Evolutionary conservation across 768 basidiomycete species (phyloP).

Genomic region (Psilocybe azurescens): DNA sequence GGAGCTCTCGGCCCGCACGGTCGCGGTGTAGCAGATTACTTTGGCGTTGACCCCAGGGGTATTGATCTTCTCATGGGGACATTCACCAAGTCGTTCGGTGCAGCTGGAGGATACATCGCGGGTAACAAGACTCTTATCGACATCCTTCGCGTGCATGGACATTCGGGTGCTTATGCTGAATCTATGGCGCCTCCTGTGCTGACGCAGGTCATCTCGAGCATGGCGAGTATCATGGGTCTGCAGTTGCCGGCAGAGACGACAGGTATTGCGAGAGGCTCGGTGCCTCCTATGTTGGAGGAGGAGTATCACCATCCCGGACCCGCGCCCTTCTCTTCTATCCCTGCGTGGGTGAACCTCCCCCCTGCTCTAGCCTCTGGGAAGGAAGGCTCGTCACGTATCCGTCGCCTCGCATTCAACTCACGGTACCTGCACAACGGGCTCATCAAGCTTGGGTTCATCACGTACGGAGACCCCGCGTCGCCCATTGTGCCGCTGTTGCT

Average conservation of each 20-base stretch:
- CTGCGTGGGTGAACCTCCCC: constrained; percentile 81
- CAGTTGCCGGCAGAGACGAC: constrained; percentile 40
- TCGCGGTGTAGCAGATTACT: constrained; percentile 95
- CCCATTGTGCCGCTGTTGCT: constrained; percentile 93
- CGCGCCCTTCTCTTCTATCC: constrained; percentile 66
- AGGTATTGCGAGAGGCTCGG: constrained; percentile 6
- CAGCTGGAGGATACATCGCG: constrained; percentile 94
- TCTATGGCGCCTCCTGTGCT: constrained; percentile 90
- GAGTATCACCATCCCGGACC: constrained; percentile 66
- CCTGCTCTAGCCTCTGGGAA: constrained; percentile 75
- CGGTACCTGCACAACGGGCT: constrained; percentile 90
- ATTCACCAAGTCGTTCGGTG: constrained; percentile 94
- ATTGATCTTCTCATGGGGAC: constrained; percentile 99
- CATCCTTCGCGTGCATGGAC: constrained; percentile 78
- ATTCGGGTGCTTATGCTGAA: constrained; percentile 88
- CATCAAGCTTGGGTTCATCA: constrained; percentile 94
- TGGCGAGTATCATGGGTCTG: constrained; percentile 97
- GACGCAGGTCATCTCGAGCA: constrained; percentile 88
- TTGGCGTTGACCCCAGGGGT: constrained; percentile 76
- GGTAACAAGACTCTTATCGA: constrained; percentile 84
- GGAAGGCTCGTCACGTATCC: constrained; percentile 83
- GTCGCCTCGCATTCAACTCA: constrained; percentile 93
- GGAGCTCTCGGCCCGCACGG: constrained; percentile 95
- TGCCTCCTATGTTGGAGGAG: constrained; percentile 37
- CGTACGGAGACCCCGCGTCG: constrained; percentile 88